Percentiles rank a stretch among this genome's conserved stretches.
These are phyloP conservation scores for Acidiella bohemica DNA, from an alignment of 495 filamentous ascomycete species.

Conservation along the genomic window DNA sequence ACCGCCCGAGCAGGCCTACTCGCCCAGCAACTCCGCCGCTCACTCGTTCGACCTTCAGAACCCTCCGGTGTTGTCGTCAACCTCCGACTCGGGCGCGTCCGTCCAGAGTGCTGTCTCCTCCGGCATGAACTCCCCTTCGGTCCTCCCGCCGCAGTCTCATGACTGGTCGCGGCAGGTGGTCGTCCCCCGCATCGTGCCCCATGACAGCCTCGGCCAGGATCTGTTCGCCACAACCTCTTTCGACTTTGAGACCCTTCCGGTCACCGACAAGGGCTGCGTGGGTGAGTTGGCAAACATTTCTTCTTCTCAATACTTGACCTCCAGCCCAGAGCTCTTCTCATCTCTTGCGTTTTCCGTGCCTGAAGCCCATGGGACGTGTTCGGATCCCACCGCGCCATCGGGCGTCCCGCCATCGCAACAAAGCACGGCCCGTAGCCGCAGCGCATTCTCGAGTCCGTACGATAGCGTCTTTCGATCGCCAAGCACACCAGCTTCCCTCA, in stretches of 20 bases:
- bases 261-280: slow-evolving; percentile 61
- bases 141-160: slow-evolving; percentile 41
- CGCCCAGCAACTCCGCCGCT: slow-evolving; percentile 23
- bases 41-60: slow-evolving; percentile 26
- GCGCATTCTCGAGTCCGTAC: slow-evolving; percentile 2
- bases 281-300: slow-evolving; percentile 54
- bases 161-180: slow-evolving; percentile 51
- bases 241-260: slow-evolving; percentile 40
- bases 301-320: slow-evolving; percentile 27
- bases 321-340: slow-evolving; percentile 10
- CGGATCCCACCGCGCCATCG: no score
- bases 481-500: slow-evolving; percentile 36
- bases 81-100: slow-evolving; percentile 62
- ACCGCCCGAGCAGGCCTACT: slow-evolving; percentile 19
- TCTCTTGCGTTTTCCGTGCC: slow-evolving; percentile 11
- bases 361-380: no score
- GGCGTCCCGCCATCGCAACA: not conserved
- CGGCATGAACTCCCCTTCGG: slow-evolving; percentile 64
- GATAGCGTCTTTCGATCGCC: slow-evolving; percentile 37
- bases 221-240: slow-evolving; percentile 32
- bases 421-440: no score
- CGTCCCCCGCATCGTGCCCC: slow-evolving; percentile 54
- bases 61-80: slow-evolving; percentile 41
- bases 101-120: slow-evolving; percentile 61
- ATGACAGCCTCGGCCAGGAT: slow-evolving; percentile 40